Conservation (phyloP, 2,329 filamentous ascomycete genomes). For the Drechslerella dactyloides region DNA sequence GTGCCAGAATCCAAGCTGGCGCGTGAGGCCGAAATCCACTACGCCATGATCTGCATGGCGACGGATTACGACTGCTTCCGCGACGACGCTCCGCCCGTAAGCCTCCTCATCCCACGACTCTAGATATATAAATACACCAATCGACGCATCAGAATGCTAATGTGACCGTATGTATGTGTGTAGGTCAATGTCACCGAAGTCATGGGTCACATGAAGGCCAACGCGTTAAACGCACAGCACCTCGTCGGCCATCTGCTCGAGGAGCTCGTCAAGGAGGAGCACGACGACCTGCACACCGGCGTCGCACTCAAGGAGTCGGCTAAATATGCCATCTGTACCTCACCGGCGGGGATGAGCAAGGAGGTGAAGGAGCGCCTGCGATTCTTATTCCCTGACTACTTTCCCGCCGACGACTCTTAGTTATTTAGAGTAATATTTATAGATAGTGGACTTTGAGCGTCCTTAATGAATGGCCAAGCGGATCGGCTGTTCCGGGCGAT, state of each 20-base stretch:
- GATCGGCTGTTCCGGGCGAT: not conserved
- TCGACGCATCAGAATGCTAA: too few species aligned
- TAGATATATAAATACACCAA: too few species aligned
- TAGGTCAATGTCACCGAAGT: conserved; percentile 93
- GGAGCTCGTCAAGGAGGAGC: conserved; percentile 77
- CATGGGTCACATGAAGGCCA: conserved; percentile 93
- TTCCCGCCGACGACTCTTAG: conserved; percentile 51
- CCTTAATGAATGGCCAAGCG: not conserved
- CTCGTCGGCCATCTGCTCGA: conserved; percentile 88
- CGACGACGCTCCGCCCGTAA: conserved; percentile 60
- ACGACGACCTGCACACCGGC: conserved; percentile 75
- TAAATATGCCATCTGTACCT: conserved; percentile 84
- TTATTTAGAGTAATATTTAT: conserved; percentile 1
- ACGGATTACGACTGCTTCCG: conserved; percentile 95
- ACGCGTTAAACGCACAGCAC: conserved; percentile 82
- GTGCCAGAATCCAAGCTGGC: conserved; percentile 96
- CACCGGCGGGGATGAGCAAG: conserved; percentile 72
- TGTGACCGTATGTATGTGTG: not conserved
- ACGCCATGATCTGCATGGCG: conserved; percentile 99
- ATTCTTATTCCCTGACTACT: conserved; percentile 88
- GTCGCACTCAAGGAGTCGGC: conserved; percentile 80
- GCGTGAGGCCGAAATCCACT: conserved; percentile 91
- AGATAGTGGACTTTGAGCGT: too few species aligned
- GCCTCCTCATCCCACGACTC: not conserved
- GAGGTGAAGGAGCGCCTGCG: conserved; percentile 80